A percentile compares a stretch with the other conserved stretches of the same genome.
phyloP scores from a whole-genome alignment of 257 asterid species.

The Gentiana macrophylla region DNA sequence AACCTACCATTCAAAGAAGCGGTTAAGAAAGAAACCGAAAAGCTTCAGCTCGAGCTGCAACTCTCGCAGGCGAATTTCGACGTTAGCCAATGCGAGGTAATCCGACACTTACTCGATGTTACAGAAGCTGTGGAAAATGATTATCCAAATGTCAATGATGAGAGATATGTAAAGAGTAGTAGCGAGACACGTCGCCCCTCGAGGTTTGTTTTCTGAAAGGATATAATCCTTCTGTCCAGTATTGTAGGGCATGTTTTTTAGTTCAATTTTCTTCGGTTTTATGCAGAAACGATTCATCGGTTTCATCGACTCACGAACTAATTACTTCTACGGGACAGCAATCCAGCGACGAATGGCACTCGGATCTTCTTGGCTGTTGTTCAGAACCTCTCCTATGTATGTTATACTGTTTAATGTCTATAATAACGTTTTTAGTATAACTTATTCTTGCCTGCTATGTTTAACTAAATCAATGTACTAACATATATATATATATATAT shows the following conservation, averaged over 20 bases:
- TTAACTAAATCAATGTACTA: no score
- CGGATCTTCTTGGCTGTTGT: conserved; percentile 82
- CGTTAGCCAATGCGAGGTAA: conserved; percentile 71
- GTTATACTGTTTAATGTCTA: conserved; percentile 11
- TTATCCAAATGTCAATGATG: conserved; percentile 23
- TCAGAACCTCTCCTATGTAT: conserved; percentile 80
- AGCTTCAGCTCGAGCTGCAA: conserved; percentile 71
- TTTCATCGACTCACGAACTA: conserved; percentile 49
- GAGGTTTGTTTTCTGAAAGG: conserved; percentile 31
- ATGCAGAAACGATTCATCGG: conserved; percentile 53
- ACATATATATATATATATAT: no score
- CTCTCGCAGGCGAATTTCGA: conserved; percentile 66
- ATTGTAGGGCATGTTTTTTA: no score
- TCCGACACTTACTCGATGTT: conserved; percentile 77
- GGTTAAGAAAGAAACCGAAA: conserved; percentile 57
- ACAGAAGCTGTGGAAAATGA: conserved; percentile 54
- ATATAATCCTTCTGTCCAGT: no score
- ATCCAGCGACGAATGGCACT: conserved; percentile 51
- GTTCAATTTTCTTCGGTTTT: neutral
- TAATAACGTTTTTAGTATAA: no score
- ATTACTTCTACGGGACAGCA: conserved; percentile 39
- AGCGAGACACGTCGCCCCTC: conserved; percentile 38
- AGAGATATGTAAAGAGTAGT: conserved; percentile 25
- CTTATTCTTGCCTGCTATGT: no score
- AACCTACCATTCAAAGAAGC: conserved; percentile 56